These are phyloP conservation scores for Hypsizygus marmoreus DNA, from an alignment of 768 basidiomycete genomes.

Conservation along the genomic window DNA sequence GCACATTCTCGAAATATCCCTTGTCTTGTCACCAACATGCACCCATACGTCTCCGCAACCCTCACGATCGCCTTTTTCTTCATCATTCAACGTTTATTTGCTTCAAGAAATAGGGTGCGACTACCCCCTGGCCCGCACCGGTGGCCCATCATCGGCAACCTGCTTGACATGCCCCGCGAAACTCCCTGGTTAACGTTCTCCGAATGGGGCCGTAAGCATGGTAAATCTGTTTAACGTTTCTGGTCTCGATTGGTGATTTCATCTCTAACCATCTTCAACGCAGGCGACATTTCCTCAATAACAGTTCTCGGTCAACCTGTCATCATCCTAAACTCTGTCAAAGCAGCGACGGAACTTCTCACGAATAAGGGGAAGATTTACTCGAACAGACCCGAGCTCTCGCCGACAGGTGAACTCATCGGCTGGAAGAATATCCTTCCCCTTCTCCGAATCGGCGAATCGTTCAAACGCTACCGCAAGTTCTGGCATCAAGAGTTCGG, in stretches of 20 bases:
- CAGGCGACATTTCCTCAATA: slow-evolving; percentile 6
- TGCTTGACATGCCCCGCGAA: slow-evolving; percentile 28
- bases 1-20: too few relatives aligned
- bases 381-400: slow-evolving; percentile 61
- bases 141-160: slow-evolving; percentile 39
- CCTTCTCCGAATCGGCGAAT: slow-evolving; percentile 14
- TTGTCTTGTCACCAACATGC: too few relatives aligned
- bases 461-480: slow-evolving; percentile 12
- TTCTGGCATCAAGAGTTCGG: slow-evolving; percentile 14
- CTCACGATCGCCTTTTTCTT: too few relatives aligned
- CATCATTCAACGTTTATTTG: too few relatives aligned
- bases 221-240: slow-evolving; percentile 18
- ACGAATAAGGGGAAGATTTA: slow-evolving; percentile 54
- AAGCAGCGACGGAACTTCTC: slow-evolving; percentile 48
- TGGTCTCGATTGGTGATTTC: too few relatives aligned
- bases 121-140: slow-evolving; percentile 40
- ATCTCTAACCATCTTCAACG: background rate
- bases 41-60: too few relatives aligned
- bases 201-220: slow-evolving; percentile 34
- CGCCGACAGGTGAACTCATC: slow-evolving; percentile 32
- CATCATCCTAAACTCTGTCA: slow-evolving; percentile 43
- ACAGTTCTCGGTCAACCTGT: slow-evolving; percentile 44
- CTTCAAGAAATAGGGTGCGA: background rate
- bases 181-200: slow-evolving; percentile 30
- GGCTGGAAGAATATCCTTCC: slow-evolving; percentile 17